phyloP scores from a whole-genome alignment of 768 basidiomycete genomes.

The Termitomyces sp. region DNA sequence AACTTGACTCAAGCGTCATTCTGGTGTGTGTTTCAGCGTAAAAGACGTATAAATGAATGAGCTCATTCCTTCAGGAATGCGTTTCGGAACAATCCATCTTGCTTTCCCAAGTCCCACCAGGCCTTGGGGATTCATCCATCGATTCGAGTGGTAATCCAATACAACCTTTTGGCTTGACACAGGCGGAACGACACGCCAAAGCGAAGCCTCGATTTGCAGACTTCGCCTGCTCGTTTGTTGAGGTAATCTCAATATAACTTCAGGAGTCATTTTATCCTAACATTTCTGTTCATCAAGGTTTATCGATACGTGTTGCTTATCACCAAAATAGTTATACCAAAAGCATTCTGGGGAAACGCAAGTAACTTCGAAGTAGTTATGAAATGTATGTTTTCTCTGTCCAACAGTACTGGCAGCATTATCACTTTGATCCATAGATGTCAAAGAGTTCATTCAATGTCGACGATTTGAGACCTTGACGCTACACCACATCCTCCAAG shows the following conservation, averaged over 20 bases:
- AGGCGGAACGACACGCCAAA: conserved; percentile 38
- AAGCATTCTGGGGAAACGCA: conserved; percentile 72
- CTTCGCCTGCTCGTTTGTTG: conserved; percentile 59
- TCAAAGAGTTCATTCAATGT: conserved; percentile 66
- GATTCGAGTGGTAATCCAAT: conserved; percentile 50
- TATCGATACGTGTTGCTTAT: conserved; percentile 59
- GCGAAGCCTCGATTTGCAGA: conserved; percentile 76
- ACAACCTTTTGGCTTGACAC: conserved; percentile 37
- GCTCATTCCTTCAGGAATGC: conserved; percentile 48
- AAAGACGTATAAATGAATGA: neutral
- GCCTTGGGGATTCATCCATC: conserved; percentile 37
- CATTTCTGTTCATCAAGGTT: conserved; percentile 43
- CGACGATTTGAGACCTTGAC: conserved; percentile 80
- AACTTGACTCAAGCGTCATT: conserved; percentile 59
- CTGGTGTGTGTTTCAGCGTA: conserved; percentile 35
- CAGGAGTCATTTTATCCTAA: neutral
- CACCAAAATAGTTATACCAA: conserved; percentile 68
- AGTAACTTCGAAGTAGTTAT: conserved; percentile 58
- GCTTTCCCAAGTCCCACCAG: conserved; percentile 45
- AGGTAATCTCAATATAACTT: conserved; percentile 36
- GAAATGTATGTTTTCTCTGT: conserved; percentile 37
- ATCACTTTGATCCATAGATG: conserved; percentile 36
- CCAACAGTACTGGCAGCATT: neutral
- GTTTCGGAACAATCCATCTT: conserved; percentile 65
- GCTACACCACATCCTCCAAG: conserved; percentile 73